Base-by-base conservation (phyloP, 1,139 yeast genomes). In the Pichia norvegensis region DNA sequence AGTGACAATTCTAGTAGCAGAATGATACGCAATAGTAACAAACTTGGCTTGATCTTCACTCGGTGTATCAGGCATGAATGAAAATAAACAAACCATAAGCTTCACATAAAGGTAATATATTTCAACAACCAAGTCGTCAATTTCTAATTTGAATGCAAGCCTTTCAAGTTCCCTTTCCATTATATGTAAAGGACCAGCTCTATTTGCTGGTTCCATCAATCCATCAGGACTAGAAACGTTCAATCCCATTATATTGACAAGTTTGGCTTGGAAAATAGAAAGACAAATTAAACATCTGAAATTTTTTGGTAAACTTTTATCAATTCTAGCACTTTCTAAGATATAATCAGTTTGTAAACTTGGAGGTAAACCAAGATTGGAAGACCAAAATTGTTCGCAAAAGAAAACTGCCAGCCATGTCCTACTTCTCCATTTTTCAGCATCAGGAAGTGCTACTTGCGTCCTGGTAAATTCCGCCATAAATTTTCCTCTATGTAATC, bases 351-450 rank as follows among this genome's bases (percentile, higher is more conserved):
- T 84, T 33, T 87, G 84, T 52, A 86, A 76, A 11, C 87, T 81
- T 1, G 96, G 92, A 1, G 97, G 97, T 44, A 90, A 68, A 0
- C 97, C 97, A 46, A 88, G 67, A 38, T 81, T 79, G 16, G 95
- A 85, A 14, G 95, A 83, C 95, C 95, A 86, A 59, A 88, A 85
- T 55, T 87, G 95, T 60, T 88, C 96, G 47, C 86, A 75, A 59
- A 88, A 84, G 62, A 85, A 90, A 4, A 86, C 82, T 0, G 94
- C 88, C 33, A 87, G 68, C 97, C 97, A 90, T 1, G 95, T 79
- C 54, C 96, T 72, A 1, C 97, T 87, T 62, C 97, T 74, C 97
- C 97, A 90, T 61, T 81, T 81, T 55, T 87, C 96, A 4, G 96
- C 92, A 64, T 88, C 88, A 0, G 95, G 94, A 60, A 88, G 70